Evolutionary conservation across 768 basidiomycete species (phyloP).

Genomic region (Lentinula boryana): DNA sequence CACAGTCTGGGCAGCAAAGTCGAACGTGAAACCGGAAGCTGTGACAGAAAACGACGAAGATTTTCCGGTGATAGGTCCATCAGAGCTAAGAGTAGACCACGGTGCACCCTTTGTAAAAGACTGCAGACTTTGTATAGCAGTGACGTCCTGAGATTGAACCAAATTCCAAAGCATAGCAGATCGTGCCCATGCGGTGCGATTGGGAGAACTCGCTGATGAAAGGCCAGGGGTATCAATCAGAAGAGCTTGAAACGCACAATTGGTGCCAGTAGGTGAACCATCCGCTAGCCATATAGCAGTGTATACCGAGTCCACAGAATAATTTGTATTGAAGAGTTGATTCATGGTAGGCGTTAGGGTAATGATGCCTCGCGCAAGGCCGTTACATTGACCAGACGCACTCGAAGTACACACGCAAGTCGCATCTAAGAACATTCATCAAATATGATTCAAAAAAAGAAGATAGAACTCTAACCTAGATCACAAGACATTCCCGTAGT

Average conservation of each 20-base stretch:
- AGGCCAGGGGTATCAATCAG: constrained; percentile 49
- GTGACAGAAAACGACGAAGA: constrained; percentile 32
- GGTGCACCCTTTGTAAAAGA: constrained; percentile 41
- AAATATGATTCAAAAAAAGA: neutral
- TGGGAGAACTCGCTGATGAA: constrained; percentile 31
- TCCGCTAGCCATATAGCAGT: constrained; percentile 44
- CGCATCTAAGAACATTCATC: constrained; percentile 34
- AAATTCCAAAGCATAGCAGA: constrained; percentile 57
- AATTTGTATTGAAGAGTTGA: constrained; percentile 37
- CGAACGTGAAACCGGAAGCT: constrained; percentile 47
- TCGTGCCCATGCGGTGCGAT: constrained; percentile 53
- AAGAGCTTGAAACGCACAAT: constrained; percentile 48
- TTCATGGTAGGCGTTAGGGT: constrained; percentile 46
- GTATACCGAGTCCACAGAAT: constrained; percentile 37
- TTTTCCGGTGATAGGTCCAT: constrained; percentile 30
- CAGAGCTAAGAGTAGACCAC: constrained; percentile 37
- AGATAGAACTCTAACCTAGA: constrained; percentile 35
- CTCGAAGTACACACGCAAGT: constrained; percentile 55
- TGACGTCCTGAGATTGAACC: constrained; percentile 41
- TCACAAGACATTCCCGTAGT: constrained; percentile 47
- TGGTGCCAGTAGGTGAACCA: constrained; percentile 32
- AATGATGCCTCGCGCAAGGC: constrained; percentile 47
- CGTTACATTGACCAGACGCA: constrained; percentile 37
- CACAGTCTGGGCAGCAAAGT: constrained; percentile 55
- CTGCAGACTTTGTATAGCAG: constrained; percentile 31